Evolutionary conservation across 371 early-diverging fungal species (phyloP).

Genomic region (Nematocida displodere): DNA sequence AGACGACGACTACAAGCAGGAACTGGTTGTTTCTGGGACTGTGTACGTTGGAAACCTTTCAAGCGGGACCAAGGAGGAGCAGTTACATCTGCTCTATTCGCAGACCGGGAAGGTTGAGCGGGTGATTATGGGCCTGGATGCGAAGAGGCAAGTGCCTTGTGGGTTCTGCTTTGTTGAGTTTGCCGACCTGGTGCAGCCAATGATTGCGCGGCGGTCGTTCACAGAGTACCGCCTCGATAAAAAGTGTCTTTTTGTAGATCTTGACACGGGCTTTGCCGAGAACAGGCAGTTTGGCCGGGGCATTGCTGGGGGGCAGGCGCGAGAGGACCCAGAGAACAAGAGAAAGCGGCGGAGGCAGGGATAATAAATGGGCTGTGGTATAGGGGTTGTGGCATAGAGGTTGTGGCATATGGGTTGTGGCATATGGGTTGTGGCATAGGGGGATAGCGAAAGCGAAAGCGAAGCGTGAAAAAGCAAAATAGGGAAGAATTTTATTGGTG

Average conservation of each 20-base stretch:
- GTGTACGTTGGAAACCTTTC: conserved; percentile 86
- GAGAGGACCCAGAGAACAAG: conserved; percentile 80
- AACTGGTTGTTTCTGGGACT: conserved; percentile 67
- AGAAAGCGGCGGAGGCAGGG: conserved; percentile 37
- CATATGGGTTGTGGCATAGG: background rate
- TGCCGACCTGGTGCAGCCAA: conserved; percentile 64
- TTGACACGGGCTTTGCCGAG: conserved; percentile 87
- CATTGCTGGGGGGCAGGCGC: conserved; percentile 80
- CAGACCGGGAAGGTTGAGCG: conserved; percentile 77
- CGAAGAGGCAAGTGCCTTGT: conserved; percentile 82
- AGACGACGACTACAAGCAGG: conserved; percentile 64
- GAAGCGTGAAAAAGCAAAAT: background rate
- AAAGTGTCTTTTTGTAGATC: conserved; percentile 80
- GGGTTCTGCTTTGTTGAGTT: conserved; percentile 73
- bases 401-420: no score
- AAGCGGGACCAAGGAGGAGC: conserved; percentile 72
- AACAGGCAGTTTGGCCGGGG: conserved; percentile 93
- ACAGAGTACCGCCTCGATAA: conserved; percentile 80
- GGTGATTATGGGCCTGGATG: conserved; percentile 92
- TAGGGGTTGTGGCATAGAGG: no score
- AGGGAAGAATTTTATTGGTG: background rate
- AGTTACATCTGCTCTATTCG: conserved; percentile 72
- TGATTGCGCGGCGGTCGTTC: conserved; percentile 33
- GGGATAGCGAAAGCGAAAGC: background rate
- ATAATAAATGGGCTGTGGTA: no score